Evolutionary conservation across 176 grass and related monocot species (phyloP).

Genomic region (Aegilops sharonensis): DNA sequence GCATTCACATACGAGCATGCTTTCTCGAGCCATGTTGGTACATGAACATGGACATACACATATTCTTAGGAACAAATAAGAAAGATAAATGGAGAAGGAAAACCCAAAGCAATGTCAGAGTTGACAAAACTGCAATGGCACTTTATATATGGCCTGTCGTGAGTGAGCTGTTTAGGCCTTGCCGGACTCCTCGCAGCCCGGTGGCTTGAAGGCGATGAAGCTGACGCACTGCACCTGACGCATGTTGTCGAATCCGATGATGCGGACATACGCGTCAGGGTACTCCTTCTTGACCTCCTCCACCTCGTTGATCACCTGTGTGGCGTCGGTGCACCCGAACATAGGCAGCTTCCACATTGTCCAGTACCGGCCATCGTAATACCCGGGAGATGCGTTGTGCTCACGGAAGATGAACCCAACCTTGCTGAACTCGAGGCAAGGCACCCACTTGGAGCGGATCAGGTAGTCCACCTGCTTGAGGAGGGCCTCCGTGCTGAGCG

Average conservation of each 20-base stretch:
- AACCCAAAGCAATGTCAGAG: background rate
- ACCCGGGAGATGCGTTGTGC: background rate
- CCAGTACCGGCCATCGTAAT: background rate
- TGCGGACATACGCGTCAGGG: conserved; percentile 43
- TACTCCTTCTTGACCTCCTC: conserved; percentile 44
- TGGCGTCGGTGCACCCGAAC: conserved; percentile 42
- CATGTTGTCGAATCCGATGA: conserved; percentile 57
- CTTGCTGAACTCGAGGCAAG: background rate
- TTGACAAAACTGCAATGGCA: background rate
- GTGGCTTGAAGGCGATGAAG: conserved; percentile 64
- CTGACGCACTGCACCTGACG: conserved; percentile 60
- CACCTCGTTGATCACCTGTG: conserved; percentile 27
- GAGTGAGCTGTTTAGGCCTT: background rate
- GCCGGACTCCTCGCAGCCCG: background rate
- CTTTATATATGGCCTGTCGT: background rate
- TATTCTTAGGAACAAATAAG: background rate
- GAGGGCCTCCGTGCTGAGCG: background rate
- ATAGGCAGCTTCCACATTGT: conserved; percentile 36
- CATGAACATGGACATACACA: background rate
- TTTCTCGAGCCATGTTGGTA: background rate
- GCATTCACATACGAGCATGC: background rate
- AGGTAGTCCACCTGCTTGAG: background rate
- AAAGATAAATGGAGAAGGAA: background rate
- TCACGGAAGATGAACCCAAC: background rate
- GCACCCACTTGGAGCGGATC: background rate